A percentile compares a stretch with the other conserved stretches of the same genome.
Conservation (phyloP, 1,139 yeast genomes). For the Diutina mesorugosa region DNA sequence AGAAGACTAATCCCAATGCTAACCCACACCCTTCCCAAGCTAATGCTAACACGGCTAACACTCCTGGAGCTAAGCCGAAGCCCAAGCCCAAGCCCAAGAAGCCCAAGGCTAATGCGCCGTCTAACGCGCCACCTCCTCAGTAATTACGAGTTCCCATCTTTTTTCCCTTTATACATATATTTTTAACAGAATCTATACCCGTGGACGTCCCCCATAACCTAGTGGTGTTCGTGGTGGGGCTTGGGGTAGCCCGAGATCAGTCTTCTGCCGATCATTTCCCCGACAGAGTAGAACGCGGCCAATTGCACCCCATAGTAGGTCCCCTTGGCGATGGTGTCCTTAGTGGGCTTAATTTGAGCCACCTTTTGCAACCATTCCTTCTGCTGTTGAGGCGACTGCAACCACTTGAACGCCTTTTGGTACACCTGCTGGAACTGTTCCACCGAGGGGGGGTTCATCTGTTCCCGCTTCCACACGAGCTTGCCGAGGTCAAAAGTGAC, state of each 20-base stretch:
- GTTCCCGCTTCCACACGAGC: conserved; percentile 84
- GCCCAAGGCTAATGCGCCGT: neutral
- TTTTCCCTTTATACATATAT: neutral
- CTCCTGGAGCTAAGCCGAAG: neutral
- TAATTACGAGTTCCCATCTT: no score
- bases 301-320: conserved; percentile 75
- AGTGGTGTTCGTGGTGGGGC: neutral
- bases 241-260: conserved; percentile 70
- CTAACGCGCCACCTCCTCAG: no score
- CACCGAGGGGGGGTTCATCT: conserved; percentile 79
- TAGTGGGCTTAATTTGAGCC: conserved; percentile 35
- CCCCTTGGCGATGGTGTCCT: conserved; percentile 50
- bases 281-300: conserved; percentile 84
- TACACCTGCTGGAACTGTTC: conserved; percentile 73
- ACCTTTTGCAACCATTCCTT: conserved; percentile 33
- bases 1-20: no score
- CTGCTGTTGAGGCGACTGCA: conserved; percentile 29
- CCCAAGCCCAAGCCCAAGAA: neutral
- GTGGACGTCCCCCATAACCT: neutral
- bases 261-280: conserved; percentile 97
- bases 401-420: conserved; percentile 29
- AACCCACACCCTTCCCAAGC: neutral
- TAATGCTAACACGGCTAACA: neutral
- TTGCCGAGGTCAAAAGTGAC: conserved; percentile 82
- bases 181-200: no score